Percentiles rank a stretch among this genome's conserved stretches.
These are phyloP conservation scores for Eimeria nieschulzi DNA, from an alignment of 169 alveolate species.

Conservation along the genomic window DNA sequence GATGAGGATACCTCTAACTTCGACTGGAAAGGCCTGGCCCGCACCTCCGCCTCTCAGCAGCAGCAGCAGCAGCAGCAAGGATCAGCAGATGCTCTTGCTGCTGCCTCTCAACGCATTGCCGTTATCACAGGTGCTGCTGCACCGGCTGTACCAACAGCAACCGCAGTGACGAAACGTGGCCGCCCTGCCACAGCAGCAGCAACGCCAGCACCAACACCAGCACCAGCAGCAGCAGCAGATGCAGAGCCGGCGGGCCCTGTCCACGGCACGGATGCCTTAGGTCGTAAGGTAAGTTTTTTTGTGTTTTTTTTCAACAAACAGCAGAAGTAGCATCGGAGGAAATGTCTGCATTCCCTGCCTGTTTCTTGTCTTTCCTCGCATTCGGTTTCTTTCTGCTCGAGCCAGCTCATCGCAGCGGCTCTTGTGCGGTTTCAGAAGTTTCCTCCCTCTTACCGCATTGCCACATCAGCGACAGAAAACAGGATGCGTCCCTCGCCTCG, in stretches of 20 bases:
- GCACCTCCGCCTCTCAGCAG: background rate
- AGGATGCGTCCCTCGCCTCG: too few relatives aligned
- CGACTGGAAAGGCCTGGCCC: slow-evolving; percentile 59
- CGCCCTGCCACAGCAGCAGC: background rate
- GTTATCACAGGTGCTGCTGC: slow-evolving; percentile 40
- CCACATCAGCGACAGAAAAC: too few relatives aligned
- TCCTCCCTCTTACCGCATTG: too few relatives aligned
- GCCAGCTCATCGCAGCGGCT: too few relatives aligned
- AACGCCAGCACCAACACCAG: slow-evolving; percentile 3
- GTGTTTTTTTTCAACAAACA: background rate
- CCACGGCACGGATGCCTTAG: slow-evolving; percentile 39
- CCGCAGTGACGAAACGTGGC: background rate
- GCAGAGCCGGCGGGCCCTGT: slow-evolving; percentile 47
- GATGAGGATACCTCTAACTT: slow-evolving; percentile 39
- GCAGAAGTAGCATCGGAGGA: background rate
- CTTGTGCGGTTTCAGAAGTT: too few relatives aligned
- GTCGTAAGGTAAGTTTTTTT: slow-evolving; percentile 31
- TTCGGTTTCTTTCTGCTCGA: too few relatives aligned
- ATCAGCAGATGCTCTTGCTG: slow-evolving; percentile 34
- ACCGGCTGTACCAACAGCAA: background rate
- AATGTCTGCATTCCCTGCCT: too few relatives aligned
- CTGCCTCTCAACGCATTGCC: slow-evolving; percentile 49
- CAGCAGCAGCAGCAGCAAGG: slow-evolving; percentile 10
- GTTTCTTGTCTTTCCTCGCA: too few relatives aligned
- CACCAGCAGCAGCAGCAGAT: slow-evolving; percentile 46